Percentiles rank a stretch among this genome's conserved stretches.
These are phyloP conservation scores for Lepidium didymum DNA, from an alignment of 345 rosid genomes.

Conservation along the genomic window DNA sequence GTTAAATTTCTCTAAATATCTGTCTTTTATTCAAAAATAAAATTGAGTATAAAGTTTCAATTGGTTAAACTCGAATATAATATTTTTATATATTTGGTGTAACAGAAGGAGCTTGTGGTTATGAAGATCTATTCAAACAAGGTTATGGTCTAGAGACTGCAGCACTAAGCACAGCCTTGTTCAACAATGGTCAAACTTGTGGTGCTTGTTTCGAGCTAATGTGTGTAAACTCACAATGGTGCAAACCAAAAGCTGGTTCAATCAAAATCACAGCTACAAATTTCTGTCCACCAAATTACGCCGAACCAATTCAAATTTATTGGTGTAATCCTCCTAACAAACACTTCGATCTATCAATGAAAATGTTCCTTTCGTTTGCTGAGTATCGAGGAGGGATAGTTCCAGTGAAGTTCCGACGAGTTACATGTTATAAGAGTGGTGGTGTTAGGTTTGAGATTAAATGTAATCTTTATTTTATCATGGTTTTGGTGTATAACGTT, in stretches of 20 bases:
- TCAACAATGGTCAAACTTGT: constrained; percentile 49
- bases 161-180: constrained; percentile 63
- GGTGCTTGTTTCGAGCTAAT: constrained; percentile 66
- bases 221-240: constrained; percentile 49
- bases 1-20: not conserved
- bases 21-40: not conserved
- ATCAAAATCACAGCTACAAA: constrained; percentile 39
- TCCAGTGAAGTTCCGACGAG: constrained; percentile 24
- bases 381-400: constrained; percentile 24
- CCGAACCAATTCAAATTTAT: not conserved
- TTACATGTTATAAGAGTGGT: constrained; percentile 14
- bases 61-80: not conserved
- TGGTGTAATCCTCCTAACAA: constrained; percentile 33
- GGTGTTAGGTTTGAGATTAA: constrained; percentile 28
- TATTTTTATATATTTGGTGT: not conserved
- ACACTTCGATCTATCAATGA: constrained; percentile 21
- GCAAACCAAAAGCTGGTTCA: constrained; percentile 35
- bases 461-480: constrained; percentile 22
- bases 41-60: not conserved
- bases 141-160: constrained; percentile 58
- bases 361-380: constrained; percentile 21
- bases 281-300: constrained; percentile 27
- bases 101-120: constrained; percentile 74
- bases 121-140: constrained; percentile 47
- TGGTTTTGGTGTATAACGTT: constrained; percentile 35